Percentiles rank a stretch among this genome's conserved stretches.
phyloP scores from a whole-genome alignment of 2,329 filamentous ascomycete species.

The Colletotrichum musae region DNA sequence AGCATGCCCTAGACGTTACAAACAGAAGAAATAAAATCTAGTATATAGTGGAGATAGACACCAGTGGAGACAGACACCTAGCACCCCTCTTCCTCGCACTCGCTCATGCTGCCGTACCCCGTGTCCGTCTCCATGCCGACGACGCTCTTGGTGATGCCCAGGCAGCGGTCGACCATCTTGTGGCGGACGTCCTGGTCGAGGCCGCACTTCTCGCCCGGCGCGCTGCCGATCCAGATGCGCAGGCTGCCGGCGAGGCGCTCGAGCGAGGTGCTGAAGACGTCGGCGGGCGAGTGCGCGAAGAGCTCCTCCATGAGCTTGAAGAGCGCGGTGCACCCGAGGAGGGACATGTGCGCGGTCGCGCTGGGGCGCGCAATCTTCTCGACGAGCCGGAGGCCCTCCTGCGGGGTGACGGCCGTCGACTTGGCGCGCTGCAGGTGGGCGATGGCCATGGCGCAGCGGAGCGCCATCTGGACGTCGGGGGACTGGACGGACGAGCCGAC shows the following conservation, averaged over 20 bases:
- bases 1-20: constrained; percentile 33
- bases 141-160: constrained; percentile 68
- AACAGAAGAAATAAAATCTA: constrained; percentile 19
- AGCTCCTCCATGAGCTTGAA: constrained; percentile 72
- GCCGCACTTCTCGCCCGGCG: constrained; percentile 64
- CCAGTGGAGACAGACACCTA: neutral
- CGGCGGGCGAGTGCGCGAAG: constrained; percentile 61
- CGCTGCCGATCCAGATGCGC: constrained; percentile 73
- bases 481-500: constrained; percentile 62
- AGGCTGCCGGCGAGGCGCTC: constrained; percentile 71
- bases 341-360: constrained; percentile 61
- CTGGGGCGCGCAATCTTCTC: constrained; percentile 63
- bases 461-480: constrained; percentile 68
- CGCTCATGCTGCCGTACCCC: constrained; percentile 72
- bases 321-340: constrained; percentile 72
- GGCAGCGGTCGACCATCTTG: constrained; percentile 69
- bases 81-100: constrained; percentile 56
- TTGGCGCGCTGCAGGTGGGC: constrained; percentile 68
- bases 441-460: constrained; percentile 73
- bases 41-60: constrained; percentile 27
- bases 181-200: constrained; percentile 66
- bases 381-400: constrained; percentile 63
- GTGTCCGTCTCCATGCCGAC: constrained; percentile 73
- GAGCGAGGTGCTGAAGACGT: constrained; percentile 63
- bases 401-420: constrained; percentile 53